Evolutionary conservation across 805 yeast genomes (phyloP), one percentile per base, ranked within the genome.

Genomic region (Geotrichum ghanense): DNA sequence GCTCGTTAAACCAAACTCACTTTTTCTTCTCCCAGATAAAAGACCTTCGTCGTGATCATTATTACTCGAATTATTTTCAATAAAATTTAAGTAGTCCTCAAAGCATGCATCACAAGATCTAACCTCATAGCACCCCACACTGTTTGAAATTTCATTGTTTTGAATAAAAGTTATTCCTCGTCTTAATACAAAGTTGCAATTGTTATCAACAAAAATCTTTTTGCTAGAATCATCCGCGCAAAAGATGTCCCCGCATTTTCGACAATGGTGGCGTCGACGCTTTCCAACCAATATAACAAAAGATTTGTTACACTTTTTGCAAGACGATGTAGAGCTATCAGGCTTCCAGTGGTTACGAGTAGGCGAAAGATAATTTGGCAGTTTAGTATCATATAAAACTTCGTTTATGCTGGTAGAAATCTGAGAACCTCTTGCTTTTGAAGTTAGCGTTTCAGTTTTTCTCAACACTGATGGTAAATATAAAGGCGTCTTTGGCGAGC

Each of bases 401-500:
- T n/a, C n/a, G n/a, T n/a, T n/a, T n/a, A n/a, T n/a, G n/a, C n/a
- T n/a, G n/a, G n/a, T n/a, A n/a, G n/a, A n/a, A n/a, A n/a, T n/a
- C n/a, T n/a, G n/a, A n/a, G n/a, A n/a, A n/a, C n/a, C n/a, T n/a
- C n/a, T n/a, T n/a, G n/a, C n/a, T n/a, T n/a, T n/a, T n/a, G 23
- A 4, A 21, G 16, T 17, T 4, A 24, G 23, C 6, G 16, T n/a
- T n/a, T 21, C 42, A 2, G 70, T 69, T 39, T 73, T 72, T 53
- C 85, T 73, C 45, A 89, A 69, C 9, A 89, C 97, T 0, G 96
- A 96, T 0, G 97, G 97, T 0, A 83, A 72, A 57, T 87, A 89
- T 68, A 89, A 68, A 7, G 97, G 96, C 57, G 85, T 82, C 61
- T 87, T 76, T 52, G 87, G 89, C 42, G 81, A 82, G 48, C 79